Conservation (phyloP, 2,329 filamentous ascomycete species). For the Alternaria consortialis region DNA sequence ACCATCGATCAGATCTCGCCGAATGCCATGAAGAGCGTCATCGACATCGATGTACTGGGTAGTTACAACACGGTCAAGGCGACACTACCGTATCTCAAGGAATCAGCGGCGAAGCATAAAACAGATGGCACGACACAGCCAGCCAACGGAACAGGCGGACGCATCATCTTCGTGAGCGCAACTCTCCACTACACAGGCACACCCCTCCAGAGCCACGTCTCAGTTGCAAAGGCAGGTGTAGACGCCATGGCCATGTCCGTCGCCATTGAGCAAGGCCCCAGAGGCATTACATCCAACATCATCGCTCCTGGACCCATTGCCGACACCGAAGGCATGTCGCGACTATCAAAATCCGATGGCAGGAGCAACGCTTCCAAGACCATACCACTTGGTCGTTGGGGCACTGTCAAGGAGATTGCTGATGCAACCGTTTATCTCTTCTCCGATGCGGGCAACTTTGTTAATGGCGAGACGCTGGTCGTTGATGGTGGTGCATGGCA, state of each 20-base stretch:
- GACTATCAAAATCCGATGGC: constrained; percentile 50
- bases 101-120: constrained; percentile 72
- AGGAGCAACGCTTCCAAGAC: constrained; percentile 41
- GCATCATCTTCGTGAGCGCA: constrained; percentile 89
- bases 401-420: constrained; percentile 84
- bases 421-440: constrained; percentile 93
- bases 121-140: constrained; percentile 64
- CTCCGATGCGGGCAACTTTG: constrained; percentile 82
- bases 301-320: constrained; percentile 88
- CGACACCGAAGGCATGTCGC: constrained; percentile 73
- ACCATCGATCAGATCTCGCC: constrained; percentile 81
- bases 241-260: constrained; percentile 84
- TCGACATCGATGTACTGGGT: constrained; percentile 94
- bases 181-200: constrained; percentile 90
- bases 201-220: constrained; percentile 87
- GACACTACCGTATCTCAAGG: constrained; percentile 80
- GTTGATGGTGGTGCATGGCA: constrained; percentile 66
- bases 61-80: constrained; percentile 96
- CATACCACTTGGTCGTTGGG: constrained; percentile 79
- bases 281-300: constrained; percentile 86
- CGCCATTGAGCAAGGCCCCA: constrained; percentile 88
- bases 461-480: constrained; percentile 83
- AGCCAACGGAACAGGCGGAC: constrained; percentile 70
- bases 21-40: constrained; percentile 94
- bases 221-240: constrained; percentile 88